phyloP scores from a whole-genome alignment of 2,329 filamentous ascomycete species.

The Botryosphaeria dothidea region DNA sequence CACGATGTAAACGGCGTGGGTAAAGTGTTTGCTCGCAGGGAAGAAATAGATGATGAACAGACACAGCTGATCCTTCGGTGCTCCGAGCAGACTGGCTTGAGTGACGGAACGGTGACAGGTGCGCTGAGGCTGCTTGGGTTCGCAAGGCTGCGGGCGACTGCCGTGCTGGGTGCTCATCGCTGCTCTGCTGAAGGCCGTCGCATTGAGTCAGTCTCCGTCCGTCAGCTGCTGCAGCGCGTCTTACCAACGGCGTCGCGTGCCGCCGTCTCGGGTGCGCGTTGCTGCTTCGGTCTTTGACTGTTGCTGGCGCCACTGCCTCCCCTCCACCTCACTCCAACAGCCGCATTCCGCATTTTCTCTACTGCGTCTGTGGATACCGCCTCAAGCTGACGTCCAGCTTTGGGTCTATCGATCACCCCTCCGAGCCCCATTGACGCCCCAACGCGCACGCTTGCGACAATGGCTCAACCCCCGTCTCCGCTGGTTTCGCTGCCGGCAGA shows the following conservation, averaged over 20 bases:
- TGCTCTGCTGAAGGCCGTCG: not conserved
- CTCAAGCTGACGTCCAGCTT: not conserved
- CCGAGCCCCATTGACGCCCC: not conserved
- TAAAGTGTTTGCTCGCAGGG: not conserved
- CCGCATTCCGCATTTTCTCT: not conserved
- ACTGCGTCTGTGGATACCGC: not conserved
- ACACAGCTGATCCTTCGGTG: slow-evolving; percentile 1
- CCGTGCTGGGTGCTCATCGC: not conserved
- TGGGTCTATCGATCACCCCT: not conserved
- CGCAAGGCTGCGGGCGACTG: slow-evolving; percentile 1
- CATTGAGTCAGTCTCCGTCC: not conserved
- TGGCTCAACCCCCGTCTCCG: not conserved
- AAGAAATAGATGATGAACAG: not conserved
- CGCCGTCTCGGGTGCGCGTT: not conserved
- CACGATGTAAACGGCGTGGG: not conserved
- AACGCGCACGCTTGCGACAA: not conserved
- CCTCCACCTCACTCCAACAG: not conserved
- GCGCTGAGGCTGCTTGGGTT: not conserved
- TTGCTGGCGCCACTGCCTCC: not conserved
- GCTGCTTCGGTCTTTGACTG: not conserved
- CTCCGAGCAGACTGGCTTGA: not conserved
- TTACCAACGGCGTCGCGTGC: not conserved
- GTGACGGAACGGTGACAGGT: not conserved
- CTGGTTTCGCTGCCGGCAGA: slow-evolving; percentile 21
- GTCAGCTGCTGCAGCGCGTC: not conserved